Base-by-base conservation (phyloP, 257 asterid species). In the Nicotiana attenuata region DNA sequence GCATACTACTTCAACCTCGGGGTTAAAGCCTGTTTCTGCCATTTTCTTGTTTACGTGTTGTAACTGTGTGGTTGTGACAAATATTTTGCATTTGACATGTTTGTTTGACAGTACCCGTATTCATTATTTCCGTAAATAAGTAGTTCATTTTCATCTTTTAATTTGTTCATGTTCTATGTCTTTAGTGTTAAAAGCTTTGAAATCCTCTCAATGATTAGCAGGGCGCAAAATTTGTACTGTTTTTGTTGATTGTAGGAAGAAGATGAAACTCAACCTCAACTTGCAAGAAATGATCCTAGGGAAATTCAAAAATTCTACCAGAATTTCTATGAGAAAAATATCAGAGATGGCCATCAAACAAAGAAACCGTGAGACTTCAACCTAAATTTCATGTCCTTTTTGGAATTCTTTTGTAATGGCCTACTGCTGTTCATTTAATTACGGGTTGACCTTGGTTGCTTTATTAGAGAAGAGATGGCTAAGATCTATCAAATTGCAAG, bases 381-480 rank as follows among this genome's bases (percentile, higher is more conserved):
- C 83, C n/a, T 59, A 20, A 47, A 47, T 22, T 77, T 66, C 22
- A 24, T 29, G 64, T 26, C 75, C 31, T 38, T 19, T 45, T 59
- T 71, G 3, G 10, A 16, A 33, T 17, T 5, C 60, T 60, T 52
- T 33, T 33, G 57, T 33, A 76, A 57, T 45, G 57, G 60, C 55
- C 33, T 29, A 20, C 52, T 57, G 22, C 15, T 47, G 56, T 17
- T 71, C 24, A 52, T 26, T 65, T 55, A 47, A 24, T 78, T 57
- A 67, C 66, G 81, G 77, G 82, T 82, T 83, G 81, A 52, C 35
- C 28, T 75, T 52, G 16, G 57, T 52, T 75, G 80, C 45, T 47
- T 50, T 85, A 80, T 82, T 82, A 96, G 99, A 87, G 98, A 93
- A 91, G 98, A 96, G 88, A 92, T 96, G 94, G 97, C 97, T 59